These are phyloP conservation scores for Neodidymelliopsis sp. DNA, from an alignment of 2,329 filamentous ascomycete species.

Conservation along the genomic window DNA sequence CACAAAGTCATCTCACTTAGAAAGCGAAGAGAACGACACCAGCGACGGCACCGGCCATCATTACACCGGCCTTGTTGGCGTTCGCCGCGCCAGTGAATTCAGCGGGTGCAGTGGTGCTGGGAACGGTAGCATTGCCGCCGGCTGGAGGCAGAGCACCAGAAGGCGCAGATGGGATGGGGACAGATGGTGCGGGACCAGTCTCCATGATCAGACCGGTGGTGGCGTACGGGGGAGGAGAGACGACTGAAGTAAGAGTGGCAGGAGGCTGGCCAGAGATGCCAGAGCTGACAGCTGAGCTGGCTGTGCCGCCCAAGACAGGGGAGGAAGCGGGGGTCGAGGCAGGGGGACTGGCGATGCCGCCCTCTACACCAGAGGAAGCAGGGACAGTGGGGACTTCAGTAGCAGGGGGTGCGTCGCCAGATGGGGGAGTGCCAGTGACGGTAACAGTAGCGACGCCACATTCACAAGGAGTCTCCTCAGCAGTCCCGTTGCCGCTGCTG, in stretches of 20 bases:
- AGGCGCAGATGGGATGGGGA: conserved; percentile 31
- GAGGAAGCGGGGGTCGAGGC: conserved; percentile 15
- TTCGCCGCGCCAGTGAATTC: conserved; percentile 42
- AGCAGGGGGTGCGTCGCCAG: conserved; percentile 25
- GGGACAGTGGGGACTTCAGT: conserved; percentile 22
- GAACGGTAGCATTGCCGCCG: conserved; percentile 29
- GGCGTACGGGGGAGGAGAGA: conserved; percentile 29
- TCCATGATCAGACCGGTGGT: conserved; percentile 37
- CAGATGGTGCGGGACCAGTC: conserved; percentile 35
- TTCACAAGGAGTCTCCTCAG: conserved; percentile 27
- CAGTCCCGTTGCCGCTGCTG: neutral
- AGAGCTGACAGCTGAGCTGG: conserved; percentile 5
- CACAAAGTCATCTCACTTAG: conserved; percentile 19
- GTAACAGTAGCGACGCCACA: conserved; percentile 41
- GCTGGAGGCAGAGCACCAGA: conserved; percentile 24
- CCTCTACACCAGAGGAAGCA: conserved; percentile 12
- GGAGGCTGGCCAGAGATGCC: conserved; percentile 3
- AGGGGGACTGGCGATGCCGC: conserved; percentile 13
- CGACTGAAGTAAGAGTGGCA: conserved; percentile 7
- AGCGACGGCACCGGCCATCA: conserved; percentile 31
- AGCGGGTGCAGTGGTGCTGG: conserved; percentile 22
- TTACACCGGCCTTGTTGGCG: conserved; percentile 30
- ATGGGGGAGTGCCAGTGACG: conserved; percentile 38
- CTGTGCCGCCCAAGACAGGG: conserved; percentile 7
- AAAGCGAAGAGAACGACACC: conserved; percentile 37